Evolutionary conservation across 164 flowering plant genomes (phyloP).

Genomic region (Aristolochia contorta): DNA sequence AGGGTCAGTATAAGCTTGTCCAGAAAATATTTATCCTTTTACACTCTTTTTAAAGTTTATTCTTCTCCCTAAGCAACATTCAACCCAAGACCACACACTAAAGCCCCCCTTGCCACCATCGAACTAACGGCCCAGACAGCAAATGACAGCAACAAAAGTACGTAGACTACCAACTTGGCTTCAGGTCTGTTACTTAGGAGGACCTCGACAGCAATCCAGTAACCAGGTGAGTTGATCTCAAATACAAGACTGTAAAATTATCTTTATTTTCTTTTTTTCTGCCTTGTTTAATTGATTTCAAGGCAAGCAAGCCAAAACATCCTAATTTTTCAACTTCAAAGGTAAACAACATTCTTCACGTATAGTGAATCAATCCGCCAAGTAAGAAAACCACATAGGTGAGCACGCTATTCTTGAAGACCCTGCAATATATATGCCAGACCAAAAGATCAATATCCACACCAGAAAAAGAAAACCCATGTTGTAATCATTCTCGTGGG

Average conservation of each 20-base stretch:
- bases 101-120: too few relatives aligned
- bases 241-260: not conserved
- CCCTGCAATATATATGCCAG: constrained; percentile 74
- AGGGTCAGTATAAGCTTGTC: too few relatives aligned
- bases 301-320: constrained; percentile 28
- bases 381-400: constrained; percentile 69
- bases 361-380: constrained; percentile 84
- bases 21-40: too few relatives aligned
- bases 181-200: not conserved
- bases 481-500: not conserved
- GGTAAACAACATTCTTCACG: constrained; percentile 61
- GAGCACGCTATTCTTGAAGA: constrained; percentile 76
- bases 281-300: constrained; percentile 11
- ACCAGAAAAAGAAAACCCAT: constrained; percentile 13
- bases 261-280: not conserved
- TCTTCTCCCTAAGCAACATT: too few relatives aligned
- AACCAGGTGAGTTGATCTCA: constrained; percentile 9
- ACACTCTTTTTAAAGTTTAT: too few relatives aligned
- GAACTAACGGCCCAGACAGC: too few relatives aligned
- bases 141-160: too few relatives aligned
- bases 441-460: constrained; percentile 64
- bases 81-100: too few relatives aligned
- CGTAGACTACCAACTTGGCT: too few relatives aligned
- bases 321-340: constrained; percentile 49
- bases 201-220: constrained; percentile 18